These are phyloP conservation scores for Pythium oligandrum DNA, from an alignment of 352 stramenopile genomes.

Conservation along the genomic window DNA sequence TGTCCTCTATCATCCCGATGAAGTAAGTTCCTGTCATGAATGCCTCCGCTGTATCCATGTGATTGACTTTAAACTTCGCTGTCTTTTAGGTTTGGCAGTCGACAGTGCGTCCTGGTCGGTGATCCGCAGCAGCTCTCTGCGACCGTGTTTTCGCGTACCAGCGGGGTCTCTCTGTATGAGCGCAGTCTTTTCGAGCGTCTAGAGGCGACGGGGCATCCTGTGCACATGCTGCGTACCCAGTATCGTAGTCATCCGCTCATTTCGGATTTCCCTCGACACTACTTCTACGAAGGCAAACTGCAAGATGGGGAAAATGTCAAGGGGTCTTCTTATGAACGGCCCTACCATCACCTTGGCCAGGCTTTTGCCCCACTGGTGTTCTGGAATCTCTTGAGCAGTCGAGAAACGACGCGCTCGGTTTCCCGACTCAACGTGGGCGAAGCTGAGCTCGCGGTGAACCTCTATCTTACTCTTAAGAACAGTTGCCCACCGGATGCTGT, in stretches of 20 bases:
- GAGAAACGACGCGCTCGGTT: slow-evolving; percentile 71
- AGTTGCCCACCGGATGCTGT: slow-evolving; percentile 73
- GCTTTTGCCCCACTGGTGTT: slow-evolving; percentile 82
- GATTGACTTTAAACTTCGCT: too few relatives aligned
- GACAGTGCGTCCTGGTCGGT: slow-evolving; percentile 89
- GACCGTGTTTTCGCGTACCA: slow-evolving; percentile 90
- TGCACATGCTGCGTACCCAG: slow-evolving; percentile 88
- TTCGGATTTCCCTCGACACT: slow-evolving; percentile 77
- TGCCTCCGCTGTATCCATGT: neutral
- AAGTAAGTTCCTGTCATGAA: slow-evolving; percentile 43
- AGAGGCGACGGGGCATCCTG: slow-evolving; percentile 80
- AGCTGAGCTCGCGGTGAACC: slow-evolving; percentile 78
- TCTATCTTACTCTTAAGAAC: slow-evolving; percentile 85
- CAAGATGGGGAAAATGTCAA: slow-evolving; percentile 83
- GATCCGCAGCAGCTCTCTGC: slow-evolving; percentile 92
- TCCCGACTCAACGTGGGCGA: slow-evolving; percentile 79
- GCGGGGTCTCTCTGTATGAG: slow-evolving; percentile 83
- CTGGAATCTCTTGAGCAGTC: slow-evolving; percentile 80
- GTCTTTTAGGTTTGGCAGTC: slow-evolving; percentile 69
- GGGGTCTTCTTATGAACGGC: slow-evolving; percentile 50
- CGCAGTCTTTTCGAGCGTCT: slow-evolving; percentile 91
- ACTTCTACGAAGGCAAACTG: slow-evolving; percentile 83
- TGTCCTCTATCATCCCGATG: slow-evolving; percentile 88
- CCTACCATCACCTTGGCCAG: slow-evolving; percentile 66
- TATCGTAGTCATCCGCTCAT: slow-evolving; percentile 85